These are phyloP conservation scores for Starmerella apis DNA, from an alignment of 805 yeast species.

Conservation along the genomic window DNA sequence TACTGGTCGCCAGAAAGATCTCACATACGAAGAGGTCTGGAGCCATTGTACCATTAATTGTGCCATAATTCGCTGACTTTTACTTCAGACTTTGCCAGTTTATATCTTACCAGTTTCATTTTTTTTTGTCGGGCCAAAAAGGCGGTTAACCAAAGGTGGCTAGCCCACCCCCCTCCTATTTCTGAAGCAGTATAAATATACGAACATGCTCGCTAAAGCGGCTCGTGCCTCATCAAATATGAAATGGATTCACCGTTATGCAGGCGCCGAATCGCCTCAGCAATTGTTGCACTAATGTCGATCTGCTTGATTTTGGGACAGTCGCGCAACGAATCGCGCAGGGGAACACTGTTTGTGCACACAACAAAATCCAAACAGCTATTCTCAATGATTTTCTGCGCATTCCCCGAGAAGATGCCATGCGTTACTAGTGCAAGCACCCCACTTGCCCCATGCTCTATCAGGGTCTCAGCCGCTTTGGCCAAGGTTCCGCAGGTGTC, in stretches of 20 bases:
- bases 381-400: slow-evolving; percentile 58
- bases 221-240: slow-evolving; percentile 67
- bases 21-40: no score
- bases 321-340: slow-evolving; percentile 46
- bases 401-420: slow-evolving; percentile 82
- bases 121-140: no score
- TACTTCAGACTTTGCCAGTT: no score
- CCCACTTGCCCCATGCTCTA: slow-evolving; percentile 68
- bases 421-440: slow-evolving; percentile 94
- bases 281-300: slow-evolving; percentile 77
- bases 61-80: no score
- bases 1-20: no score
- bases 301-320: slow-evolving; percentile 68
- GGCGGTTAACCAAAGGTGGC: no score
- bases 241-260: slow-evolving; percentile 96
- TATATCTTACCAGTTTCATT: no score
- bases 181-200: not conserved
- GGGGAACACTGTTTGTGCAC: slow-evolving; percentile 90
- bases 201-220: slow-evolving; percentile 25
- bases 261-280: slow-evolving; percentile 86
- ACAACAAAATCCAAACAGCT: slow-evolving; percentile 63
- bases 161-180: no score
- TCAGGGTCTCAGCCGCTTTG: slow-evolving; percentile 81
- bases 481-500: slow-evolving; percentile 96
- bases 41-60: no score